Conservation (phyloP, 768 basidiomycete species). For the Boletus rubropictus region DNA sequence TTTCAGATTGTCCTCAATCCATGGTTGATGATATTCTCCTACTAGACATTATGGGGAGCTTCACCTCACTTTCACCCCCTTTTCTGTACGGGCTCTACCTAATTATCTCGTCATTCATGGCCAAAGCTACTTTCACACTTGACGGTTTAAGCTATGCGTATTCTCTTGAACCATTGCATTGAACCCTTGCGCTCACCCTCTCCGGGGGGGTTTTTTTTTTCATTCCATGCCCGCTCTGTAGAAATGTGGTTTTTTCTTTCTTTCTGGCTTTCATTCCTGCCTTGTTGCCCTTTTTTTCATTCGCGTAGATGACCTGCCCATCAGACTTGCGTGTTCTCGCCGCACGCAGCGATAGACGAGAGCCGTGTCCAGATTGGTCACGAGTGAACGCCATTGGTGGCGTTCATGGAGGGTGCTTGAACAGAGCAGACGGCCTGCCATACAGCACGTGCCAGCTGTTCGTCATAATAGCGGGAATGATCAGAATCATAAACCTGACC, state of each 20-base stretch:
- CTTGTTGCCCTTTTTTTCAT: neutral
- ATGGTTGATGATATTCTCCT: slow-evolving; percentile 83
- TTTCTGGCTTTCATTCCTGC: slow-evolving; percentile 18
- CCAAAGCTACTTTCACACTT: too few species aligned
- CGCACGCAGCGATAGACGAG: too few species aligned
- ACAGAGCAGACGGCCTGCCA: too few species aligned
- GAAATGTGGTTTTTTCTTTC: neutral
- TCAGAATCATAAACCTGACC: too few species aligned
- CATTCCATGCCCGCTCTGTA: slow-evolving; percentile 1
- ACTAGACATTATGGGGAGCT: slow-evolving; percentile 19
- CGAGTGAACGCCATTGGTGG: too few species aligned
- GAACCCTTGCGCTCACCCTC: neutral
- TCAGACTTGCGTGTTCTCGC: too few species aligned
- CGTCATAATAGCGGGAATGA: too few species aligned
- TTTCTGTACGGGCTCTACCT: too few species aligned
- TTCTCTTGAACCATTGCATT: slow-evolving; percentile 11
- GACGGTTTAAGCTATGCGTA: slow-evolving; percentile 1
- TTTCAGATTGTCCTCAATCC: slow-evolving; percentile 76
- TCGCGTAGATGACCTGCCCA: neutral
- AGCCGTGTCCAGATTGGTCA: too few species aligned
- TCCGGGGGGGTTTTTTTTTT: neutral
- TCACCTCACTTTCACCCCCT: slow-evolving; percentile 8
- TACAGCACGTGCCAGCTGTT: too few species aligned
- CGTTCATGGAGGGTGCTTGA: too few species aligned
- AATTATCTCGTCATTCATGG: too few species aligned